Base-by-base conservation (phyloP, 768 basidiomycete species). In the Suillus luteus region DNA sequence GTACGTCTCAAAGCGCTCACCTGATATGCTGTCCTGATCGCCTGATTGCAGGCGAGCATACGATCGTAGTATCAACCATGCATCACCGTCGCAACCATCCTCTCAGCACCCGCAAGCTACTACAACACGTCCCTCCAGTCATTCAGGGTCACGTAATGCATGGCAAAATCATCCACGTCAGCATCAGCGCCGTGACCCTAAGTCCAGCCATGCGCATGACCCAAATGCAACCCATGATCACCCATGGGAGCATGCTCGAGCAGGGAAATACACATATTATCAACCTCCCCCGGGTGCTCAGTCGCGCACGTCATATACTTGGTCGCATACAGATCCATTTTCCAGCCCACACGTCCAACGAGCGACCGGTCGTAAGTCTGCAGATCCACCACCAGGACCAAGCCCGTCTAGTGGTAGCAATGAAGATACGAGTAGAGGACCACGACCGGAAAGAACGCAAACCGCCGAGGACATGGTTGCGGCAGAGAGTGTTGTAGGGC, bases 21-120 rank as follows among this genome's bases (percentile, higher is more conserved):
- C n/a, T 10, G 8, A 24, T n/a, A 37, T 37, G 7, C 22, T 1
- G 14, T 22, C 19, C 4, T 51, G 8, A 44, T 61, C 48, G 60
- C 49, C n/a, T 31, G 7, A n/a, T 24, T 40, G n/a, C 49, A 76
- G 75, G 58, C 75, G 76, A 17, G 75, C 71, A 67, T 77, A 77
- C 62, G 75, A 76, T 27, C 73, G 74, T 37, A 63, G 62, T 17
- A 27, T 70, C 15, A 60, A 60, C n/a, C 38, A 15, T 1, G 61
- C 69, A 49, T 54, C 66, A 0, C 35, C 62, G 11, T 38, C 61
- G 5, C 61, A 35, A 17, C 14, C 19, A 15, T 51, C 58, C 1
- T 62, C 68, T 35, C 70, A 68, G 19, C 75, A 76, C 17, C 72
- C 74, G 3, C 74, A 76, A 66, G 72, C 73, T 19, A 75, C 75